Evolutionary conservation across 2,329 filamentous ascomycete genomes (phyloP).

Genomic region (Apiospora koreana): DNA sequence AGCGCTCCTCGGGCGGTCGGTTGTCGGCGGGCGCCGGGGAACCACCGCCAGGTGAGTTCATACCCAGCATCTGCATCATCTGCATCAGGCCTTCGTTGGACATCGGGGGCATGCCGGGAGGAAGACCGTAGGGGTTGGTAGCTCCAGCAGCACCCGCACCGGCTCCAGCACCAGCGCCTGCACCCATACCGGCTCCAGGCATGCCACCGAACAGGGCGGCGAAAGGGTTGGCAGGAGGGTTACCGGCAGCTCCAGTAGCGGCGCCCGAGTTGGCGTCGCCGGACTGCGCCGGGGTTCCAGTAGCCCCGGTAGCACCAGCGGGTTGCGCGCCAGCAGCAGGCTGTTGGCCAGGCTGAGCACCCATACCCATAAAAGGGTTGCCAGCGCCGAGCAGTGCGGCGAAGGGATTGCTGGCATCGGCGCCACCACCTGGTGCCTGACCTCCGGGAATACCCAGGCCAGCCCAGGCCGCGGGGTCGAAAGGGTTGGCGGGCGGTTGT

Average conservation of each 20-base stretch:
- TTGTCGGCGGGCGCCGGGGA: slow-evolving; percentile 70
- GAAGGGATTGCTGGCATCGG: slow-evolving; percentile 37
- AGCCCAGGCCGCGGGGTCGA: slow-evolving; percentile 37
- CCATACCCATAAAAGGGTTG: background rate
- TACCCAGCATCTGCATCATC: slow-evolving; percentile 52
- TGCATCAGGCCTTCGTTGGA: slow-evolving; percentile 58
- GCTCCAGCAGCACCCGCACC: slow-evolving; percentile 31
- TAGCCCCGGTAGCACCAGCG: background rate
- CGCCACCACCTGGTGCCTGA: slow-evolving; percentile 18
- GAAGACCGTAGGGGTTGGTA: slow-evolving; percentile 35
- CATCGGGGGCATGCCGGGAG: slow-evolving; percentile 38
- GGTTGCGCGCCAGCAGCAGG: background rate
- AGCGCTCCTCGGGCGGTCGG: slow-evolving; percentile 89
- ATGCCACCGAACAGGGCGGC: slow-evolving; percentile 58
- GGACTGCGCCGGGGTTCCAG: slow-evolving; percentile 2
- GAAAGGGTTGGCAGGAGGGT: slow-evolving; percentile 64
- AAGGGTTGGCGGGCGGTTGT: slow-evolving; percentile 43
- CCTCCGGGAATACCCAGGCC: slow-evolving; percentile 35
- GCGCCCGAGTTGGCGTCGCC: background rate
- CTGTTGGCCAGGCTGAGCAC: background rate
- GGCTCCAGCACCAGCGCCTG: slow-evolving; percentile 25
- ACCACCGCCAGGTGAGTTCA: slow-evolving; percentile 37
- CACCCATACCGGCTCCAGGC: background rate
- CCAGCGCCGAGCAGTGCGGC: slow-evolving; percentile 28
- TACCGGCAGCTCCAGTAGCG: slow-evolving; percentile 5